phyloP scores from a whole-genome alignment of 1,284 basidiomycete genomes.

The Ceratobasidium sp. region DNA sequence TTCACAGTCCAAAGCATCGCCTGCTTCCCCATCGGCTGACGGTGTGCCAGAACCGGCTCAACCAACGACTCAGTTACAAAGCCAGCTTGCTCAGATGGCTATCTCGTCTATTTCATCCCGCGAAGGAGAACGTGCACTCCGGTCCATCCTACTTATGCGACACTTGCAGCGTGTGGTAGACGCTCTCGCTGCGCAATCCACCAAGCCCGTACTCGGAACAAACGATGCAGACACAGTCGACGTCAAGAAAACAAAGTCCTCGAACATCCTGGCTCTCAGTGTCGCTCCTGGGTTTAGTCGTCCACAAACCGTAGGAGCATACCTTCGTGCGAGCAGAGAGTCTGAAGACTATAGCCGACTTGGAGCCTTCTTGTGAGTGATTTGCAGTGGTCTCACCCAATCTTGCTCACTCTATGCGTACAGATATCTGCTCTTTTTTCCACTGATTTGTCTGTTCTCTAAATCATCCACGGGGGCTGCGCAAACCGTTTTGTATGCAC shows the following conservation, averaged over 20 bases:
- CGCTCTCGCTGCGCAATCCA: constrained; percentile 69
- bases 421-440: constrained; percentile 64
- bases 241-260: constrained; percentile 64
- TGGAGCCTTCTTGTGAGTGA: constrained; percentile 46
- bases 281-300: constrained; percentile 81
- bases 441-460: constrained; percentile 71
- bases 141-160: constrained; percentile 71
- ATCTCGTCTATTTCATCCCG: constrained; percentile 63
- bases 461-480: constrained; percentile 70
- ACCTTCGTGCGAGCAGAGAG: constrained; percentile 66
- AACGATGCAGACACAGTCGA: constrained; percentile 51
- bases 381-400: neutral
- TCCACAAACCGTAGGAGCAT: constrained; percentile 70
- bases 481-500: constrained; percentile 75
- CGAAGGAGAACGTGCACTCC: constrained; percentile 76
- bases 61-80: constrained; percentile 10
- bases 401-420: constrained; percentile 51
- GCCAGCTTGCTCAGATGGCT: constrained; percentile 21
- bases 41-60: constrained; percentile 24
- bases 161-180: constrained; percentile 84
- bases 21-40: neutral
- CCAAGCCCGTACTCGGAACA: constrained; percentile 60
- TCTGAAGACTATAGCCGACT: constrained; percentile 53
- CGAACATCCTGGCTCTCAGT: constrained; percentile 77
- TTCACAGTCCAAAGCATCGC: neutral